phyloP scores from a whole-genome alignment of 2,329 filamentous ascomycete species.

The Cladosporium sp. region DNA sequence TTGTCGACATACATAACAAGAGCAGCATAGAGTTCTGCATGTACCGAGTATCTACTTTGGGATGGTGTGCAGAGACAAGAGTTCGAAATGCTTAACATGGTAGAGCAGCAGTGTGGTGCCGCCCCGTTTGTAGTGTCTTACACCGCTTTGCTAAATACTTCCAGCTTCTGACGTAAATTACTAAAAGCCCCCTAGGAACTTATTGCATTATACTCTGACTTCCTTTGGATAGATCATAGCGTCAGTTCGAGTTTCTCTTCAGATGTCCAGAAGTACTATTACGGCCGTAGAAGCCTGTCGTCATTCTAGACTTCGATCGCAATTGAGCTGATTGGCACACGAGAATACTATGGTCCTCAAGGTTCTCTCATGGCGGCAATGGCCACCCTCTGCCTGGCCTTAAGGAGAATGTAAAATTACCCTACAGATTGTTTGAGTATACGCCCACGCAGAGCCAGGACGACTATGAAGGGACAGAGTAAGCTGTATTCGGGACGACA shows the following conservation, averaged over 20 bases:
- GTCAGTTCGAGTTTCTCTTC: neutral
- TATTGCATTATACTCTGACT: neutral
- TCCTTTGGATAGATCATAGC: neutral
- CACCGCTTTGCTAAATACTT: neutral
- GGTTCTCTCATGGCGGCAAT: neutral
- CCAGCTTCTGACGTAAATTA: neutral
- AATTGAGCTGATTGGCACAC: neutral
- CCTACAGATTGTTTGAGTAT: neutral
- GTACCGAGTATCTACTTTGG: neutral
- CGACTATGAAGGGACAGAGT: neutral
- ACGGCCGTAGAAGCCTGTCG: neutral
- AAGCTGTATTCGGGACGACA: neutral
- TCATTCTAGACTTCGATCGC: neutral
- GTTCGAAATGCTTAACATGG: neutral
- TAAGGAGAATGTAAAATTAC: neutral
- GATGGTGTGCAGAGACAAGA: neutral
- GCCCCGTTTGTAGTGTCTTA: neutral
- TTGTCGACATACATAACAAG: neutral
- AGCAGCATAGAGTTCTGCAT: neutral
- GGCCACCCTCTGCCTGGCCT: neutral
- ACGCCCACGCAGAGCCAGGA: neutral
- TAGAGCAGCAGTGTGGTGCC: neutral
- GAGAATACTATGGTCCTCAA: neutral
- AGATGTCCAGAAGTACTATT: neutral
- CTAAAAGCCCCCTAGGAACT: neutral